A percentile compares a stretch with the other conserved stretches of the same genome.
phyloP scores from a whole-genome alignment of 768 basidiomycete genomes.

The Tephrocybe sp. region DNA sequence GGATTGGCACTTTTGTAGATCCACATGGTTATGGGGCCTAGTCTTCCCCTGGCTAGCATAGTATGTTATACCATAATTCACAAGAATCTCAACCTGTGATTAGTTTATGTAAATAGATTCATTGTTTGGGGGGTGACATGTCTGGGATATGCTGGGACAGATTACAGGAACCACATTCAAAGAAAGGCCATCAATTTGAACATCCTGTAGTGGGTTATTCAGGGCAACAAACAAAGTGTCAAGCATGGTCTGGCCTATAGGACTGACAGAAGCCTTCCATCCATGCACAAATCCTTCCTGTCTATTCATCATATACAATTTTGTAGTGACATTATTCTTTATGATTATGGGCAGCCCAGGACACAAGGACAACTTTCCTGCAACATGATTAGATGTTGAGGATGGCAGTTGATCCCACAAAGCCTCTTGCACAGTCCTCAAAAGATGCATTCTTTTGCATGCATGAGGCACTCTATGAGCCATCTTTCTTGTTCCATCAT shows the following conservation, averaged over 20 bases:
- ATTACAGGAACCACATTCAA: constrained; percentile 8
- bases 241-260: not conserved
- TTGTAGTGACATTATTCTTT: constrained; percentile 29
- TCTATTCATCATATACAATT: constrained; percentile 32
- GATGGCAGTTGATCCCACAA: constrained; percentile 14
- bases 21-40: constrained; percentile 20
- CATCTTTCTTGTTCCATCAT: too few species aligned
- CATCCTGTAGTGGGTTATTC: not conserved
- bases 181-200: constrained; percentile 5
- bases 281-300: constrained; percentile 28
- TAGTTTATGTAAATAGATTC: not conserved
- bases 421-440: too few species aligned
- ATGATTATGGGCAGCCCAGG: constrained; percentile 34
- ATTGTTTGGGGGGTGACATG: constrained; percentile 1
- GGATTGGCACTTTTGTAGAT: constrained; percentile 6
- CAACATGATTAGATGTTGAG: constrained; percentile 27
- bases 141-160: not conserved
- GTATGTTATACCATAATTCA: constrained; percentile 23
- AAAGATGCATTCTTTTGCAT: too few species aligned
- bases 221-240: constrained; percentile 9
- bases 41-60: constrained; percentile 28
- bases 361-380: constrained; percentile 29
- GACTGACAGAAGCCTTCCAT: constrained; percentile 16
- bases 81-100: not conserved
- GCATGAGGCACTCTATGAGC: constrained; percentile 13